A percentile compares a stretch with the other conserved stretches of the same genome.
These are phyloP conservation scores for Kwoniella sp. DNA, from an alignment of 768 basidiomycete genomes.

Conservation along the genomic window DNA sequence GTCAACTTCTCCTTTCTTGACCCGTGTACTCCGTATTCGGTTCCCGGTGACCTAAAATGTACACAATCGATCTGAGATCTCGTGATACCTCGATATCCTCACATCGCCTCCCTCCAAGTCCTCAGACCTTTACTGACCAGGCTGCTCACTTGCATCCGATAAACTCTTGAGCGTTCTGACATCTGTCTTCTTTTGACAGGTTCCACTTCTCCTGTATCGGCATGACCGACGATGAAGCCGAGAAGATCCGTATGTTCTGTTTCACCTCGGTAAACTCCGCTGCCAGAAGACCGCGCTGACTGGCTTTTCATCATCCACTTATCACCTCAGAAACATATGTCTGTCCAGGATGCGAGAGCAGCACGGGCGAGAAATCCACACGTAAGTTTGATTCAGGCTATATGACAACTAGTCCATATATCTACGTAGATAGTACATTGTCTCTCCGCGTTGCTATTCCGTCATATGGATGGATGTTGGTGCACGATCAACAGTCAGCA, in stretches of 20 bases:
- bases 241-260: conserved; percentile 39
- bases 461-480: conserved; percentile 14
- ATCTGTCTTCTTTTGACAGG: conserved; percentile 21
- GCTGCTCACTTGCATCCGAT: too few relatives aligned
- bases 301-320: too few relatives aligned
- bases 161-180: neutral
- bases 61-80: too few relatives aligned
- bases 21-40: too few relatives aligned
- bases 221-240: conserved; percentile 34
- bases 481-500: conserved; percentile 5
- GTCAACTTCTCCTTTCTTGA: too few relatives aligned
- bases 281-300: conserved; percentile 1
- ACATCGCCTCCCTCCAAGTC: too few relatives aligned
- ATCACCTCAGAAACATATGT: conserved; percentile 34
- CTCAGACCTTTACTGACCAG: too few relatives aligned
- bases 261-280: neutral
- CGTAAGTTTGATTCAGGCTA: conserved; percentile 30
- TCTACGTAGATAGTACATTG: conserved; percentile 22
- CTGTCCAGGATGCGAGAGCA: conserved; percentile 33
- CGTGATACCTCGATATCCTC: too few relatives aligned
- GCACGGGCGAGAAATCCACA: conserved; percentile 30
- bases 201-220: conserved; percentile 47
- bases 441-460: conserved; percentile 8
- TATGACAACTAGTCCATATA: neutral
- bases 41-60: too few relatives aligned